Evolutionary conservation across 129 eudicot genomes (phyloP).

Genomic region (Oenanthe sinensis): DNA sequence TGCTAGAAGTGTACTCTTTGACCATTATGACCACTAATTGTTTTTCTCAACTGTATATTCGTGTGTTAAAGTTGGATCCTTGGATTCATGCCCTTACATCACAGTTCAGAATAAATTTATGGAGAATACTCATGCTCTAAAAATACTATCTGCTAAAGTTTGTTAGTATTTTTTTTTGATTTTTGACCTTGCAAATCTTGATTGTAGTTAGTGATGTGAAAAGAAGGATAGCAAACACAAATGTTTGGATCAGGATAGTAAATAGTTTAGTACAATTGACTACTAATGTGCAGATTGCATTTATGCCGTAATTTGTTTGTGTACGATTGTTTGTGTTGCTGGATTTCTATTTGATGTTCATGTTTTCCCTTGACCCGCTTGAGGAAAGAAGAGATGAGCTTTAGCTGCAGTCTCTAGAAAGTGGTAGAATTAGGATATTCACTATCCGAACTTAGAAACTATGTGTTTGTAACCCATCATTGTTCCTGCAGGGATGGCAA

Average conservation of each 20-base stretch:
- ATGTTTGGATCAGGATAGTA: not conserved
- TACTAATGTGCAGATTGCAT: not conserved
- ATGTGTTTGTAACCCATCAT: not conserved
- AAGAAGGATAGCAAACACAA: not conserved
- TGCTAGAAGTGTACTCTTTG: not conserved
- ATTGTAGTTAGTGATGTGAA: not conserved
- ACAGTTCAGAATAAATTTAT: not conserved
- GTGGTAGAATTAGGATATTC: not conserved
- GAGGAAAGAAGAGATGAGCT: not conserved
- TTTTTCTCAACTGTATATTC: not conserved
- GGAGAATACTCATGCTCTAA: not conserved
- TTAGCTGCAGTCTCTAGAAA: not conserved
- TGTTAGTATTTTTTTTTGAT: not conserved
- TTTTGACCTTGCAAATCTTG: not conserved
- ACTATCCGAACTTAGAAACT: not conserved
- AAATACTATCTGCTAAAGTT: not conserved
- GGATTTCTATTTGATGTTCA: not conserved
- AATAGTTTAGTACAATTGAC: not conserved
- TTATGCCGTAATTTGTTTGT: not conserved
- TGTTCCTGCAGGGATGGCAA: slow-evolving; percentile 77
- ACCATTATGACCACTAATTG: not conserved
- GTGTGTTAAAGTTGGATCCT: not conserved
- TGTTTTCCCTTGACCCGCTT: not conserved
- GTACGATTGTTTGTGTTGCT: not conserved
- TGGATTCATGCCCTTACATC: not conserved